Evolutionary conservation across 2,329 filamentous ascomycete species (phyloP).

Genomic region (Pseudogymnoascus sp.): DNA sequence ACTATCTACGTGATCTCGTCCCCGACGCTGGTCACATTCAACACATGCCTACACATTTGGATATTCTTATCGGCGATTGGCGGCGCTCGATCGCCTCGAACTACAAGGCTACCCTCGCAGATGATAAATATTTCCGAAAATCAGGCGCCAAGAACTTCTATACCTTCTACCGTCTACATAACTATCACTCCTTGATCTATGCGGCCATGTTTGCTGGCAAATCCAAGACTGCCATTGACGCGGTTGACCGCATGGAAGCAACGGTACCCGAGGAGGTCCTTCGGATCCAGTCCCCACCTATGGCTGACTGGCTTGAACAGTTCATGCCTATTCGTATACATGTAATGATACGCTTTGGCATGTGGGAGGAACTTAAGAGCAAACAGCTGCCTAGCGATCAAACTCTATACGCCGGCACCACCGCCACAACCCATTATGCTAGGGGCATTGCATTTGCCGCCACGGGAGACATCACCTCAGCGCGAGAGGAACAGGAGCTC

Average conservation of each 20-base stretch:
- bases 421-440: slow-evolving; percentile 59
- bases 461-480: slow-evolving; percentile 44
- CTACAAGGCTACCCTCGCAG: slow-evolving; percentile 54
- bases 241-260: slow-evolving; percentile 48
- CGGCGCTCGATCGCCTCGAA: slow-evolving; percentile 58
- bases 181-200: slow-evolving; percentile 69
- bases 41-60: slow-evolving; percentile 72
- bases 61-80: slow-evolving; percentile 66
- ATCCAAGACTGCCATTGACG: slow-evolving; percentile 52
- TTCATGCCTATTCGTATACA: slow-evolving; percentile 61
- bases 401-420: slow-evolving; percentile 59
- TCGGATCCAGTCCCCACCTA: slow-evolving; percentile 55
- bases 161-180: slow-evolving; percentile 64
- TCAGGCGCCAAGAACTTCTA: slow-evolving; percentile 63
- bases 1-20: slow-evolving; percentile 53
- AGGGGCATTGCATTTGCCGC: slow-evolving; percentile 59
- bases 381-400: slow-evolving; percentile 48
- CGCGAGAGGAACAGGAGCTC: slow-evolving; percentile 39
- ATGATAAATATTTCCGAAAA: slow-evolving; percentile 56
- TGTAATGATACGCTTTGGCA: slow-evolving; percentile 63
- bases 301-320: slow-evolving; percentile 71
- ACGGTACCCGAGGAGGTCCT: slow-evolving; percentile 56
- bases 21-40: slow-evolving; percentile 62
- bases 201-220: slow-evolving; percentile 70
- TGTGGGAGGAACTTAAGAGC: slow-evolving; percentile 56